Evolutionary conservation across 2,329 filamentous ascomycete species (phyloP).

Genomic region (Fonsecaea multimorphosa): DNA sequence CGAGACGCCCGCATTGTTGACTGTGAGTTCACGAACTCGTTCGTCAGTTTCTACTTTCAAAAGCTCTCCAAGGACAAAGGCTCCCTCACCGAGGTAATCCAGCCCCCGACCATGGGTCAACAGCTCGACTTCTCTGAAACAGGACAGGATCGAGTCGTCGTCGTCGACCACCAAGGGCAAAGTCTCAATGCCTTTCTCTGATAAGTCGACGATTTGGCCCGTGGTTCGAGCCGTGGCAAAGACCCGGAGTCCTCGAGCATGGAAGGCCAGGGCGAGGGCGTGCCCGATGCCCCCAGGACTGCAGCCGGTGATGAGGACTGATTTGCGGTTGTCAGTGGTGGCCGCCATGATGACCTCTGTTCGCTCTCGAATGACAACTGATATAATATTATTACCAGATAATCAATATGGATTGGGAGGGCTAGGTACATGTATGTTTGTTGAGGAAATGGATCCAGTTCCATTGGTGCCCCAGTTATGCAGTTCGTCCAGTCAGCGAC

Average conservation of each 20-base stretch:
- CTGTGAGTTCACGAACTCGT: not conserved
- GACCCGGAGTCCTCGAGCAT: conserved; percentile 45
- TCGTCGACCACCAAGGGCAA: conserved; percentile 43
- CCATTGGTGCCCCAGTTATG: not conserved
- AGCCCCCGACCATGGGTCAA: conserved; percentile 33
- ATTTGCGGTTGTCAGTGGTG: conserved; percentile 26
- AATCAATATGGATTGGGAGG: too few species aligned
- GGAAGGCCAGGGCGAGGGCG: conserved; percentile 47
- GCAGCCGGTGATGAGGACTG: conserved; percentile 46
- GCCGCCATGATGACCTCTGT: too few species aligned
- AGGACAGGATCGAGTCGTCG: conserved; percentile 31
- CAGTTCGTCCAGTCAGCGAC: not conserved
- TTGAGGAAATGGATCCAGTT: too few species aligned
- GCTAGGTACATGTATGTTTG: too few species aligned
- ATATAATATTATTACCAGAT: too few species aligned
- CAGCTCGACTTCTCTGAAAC: conserved; percentile 16
- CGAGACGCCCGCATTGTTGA: conserved; percentile 37
- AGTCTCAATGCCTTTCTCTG: conserved; percentile 36
- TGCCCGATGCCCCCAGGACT: conserved; percentile 52
- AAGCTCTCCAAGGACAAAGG: too few species aligned
- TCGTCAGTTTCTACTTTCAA: too few species aligned
- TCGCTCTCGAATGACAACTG: not conserved
- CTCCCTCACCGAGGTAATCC: conserved; percentile 36
- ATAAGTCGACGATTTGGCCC: conserved; percentile 22
- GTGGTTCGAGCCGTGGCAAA: conserved; percentile 48